phyloP scores from a whole-genome alignment of 768 basidiomycete species.

The Lactarius quietus region DNA sequence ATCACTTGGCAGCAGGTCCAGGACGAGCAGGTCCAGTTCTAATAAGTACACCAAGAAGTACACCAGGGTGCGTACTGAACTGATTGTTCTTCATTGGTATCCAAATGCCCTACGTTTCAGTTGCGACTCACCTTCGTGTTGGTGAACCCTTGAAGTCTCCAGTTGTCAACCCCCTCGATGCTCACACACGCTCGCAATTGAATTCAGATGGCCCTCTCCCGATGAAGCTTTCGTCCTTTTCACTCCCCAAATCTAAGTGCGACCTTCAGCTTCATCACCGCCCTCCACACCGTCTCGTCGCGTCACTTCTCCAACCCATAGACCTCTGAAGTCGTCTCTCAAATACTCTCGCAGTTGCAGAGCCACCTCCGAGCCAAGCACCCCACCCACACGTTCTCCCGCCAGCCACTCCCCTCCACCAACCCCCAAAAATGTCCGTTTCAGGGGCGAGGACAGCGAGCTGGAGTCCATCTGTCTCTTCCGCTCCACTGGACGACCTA shows the following conservation, averaged over 20 bases:
- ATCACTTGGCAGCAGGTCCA: neutral
- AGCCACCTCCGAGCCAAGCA: no score
- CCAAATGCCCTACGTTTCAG: slow-evolving; percentile 15
- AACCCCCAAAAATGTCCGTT: slow-evolving; percentile 1
- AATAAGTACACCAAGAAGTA: neutral
- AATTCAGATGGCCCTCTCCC: neutral
- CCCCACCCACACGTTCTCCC: neutral
- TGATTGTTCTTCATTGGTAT: no score
- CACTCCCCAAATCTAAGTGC: neutral
- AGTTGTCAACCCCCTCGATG: neutral
- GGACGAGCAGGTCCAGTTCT: neutral
- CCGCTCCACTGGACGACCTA: slow-evolving; percentile 6
- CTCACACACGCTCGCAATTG: neutral
- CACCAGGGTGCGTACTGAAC: no score
- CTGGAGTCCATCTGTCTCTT: slow-evolving; percentile 10
- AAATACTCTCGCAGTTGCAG: neutral
- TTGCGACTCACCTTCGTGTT: neutral
- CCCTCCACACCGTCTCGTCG: neutral
- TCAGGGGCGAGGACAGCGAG: slow-evolving; percentile 2
- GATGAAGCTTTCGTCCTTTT: neutral
- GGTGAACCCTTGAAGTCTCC: neutral
- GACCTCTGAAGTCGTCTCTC: slow-evolving; percentile 11
- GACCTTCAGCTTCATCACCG: neutral
- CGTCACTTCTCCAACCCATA: neutral
- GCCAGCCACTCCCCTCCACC: neutral